These are phyloP conservation scores for Fabrea salina DNA, from an alignment of 169 alveolate species.

Conservation along the genomic window DNA sequence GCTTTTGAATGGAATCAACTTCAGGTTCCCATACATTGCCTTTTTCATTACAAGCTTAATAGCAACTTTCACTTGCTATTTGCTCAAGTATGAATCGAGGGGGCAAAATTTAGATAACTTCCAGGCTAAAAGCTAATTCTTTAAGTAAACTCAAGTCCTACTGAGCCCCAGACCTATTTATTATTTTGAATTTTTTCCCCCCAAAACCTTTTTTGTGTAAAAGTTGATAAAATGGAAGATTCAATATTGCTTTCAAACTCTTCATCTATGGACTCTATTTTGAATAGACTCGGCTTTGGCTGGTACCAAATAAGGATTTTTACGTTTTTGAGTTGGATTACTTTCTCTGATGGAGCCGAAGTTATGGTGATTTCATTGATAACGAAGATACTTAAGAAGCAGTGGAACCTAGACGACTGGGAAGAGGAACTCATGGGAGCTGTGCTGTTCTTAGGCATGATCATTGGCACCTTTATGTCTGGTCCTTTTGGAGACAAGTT, in stretches of 20 bases:
- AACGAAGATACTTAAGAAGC: neutral
- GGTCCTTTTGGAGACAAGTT: slow-evolving; percentile 9
- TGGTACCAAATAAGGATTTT: neutral
- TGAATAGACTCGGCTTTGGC: neutral
- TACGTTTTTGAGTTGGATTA: neutral
- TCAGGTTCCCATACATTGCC: neutral
- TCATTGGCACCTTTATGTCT: neutral
- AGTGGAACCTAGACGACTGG: neutral
- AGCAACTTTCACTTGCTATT: too few relatives aligned
- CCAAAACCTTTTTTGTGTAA: too few relatives aligned
- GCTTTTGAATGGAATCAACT: neutral
- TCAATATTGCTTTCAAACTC: neutral
- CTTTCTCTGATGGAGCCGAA: neutral
- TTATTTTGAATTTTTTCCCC: too few relatives aligned
- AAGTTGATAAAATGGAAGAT: neutral
- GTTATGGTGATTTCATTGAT: neutral
- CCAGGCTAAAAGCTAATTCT: too few relatives aligned
- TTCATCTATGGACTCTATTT: neutral
- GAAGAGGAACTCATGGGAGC: neutral
- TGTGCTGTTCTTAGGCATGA: neutral
- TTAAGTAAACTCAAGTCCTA: too few relatives aligned
- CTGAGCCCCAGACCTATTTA: too few relatives aligned
- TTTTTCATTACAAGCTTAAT: too few relatives aligned
- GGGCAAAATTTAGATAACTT: too few relatives aligned
- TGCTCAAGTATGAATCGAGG: too few relatives aligned